phyloP scores from a whole-genome alignment of 2,329 filamentous ascomycete genomes.

The Geosmithia putterillii region DNA sequence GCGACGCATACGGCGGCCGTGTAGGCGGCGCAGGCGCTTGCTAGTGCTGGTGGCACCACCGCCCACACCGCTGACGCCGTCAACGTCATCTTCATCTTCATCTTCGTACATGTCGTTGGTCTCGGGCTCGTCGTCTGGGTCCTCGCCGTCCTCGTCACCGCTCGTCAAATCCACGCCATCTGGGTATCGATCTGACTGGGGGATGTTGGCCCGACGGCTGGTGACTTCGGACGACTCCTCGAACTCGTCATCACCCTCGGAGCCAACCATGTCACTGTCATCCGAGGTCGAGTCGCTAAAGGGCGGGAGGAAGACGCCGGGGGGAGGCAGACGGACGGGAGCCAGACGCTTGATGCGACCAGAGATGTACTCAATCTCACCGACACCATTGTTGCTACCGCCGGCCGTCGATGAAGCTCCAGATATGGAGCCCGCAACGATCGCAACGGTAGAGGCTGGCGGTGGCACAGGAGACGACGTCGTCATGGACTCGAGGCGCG shows the following conservation, averaged over 20 bases:
- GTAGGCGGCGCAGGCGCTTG: no score
- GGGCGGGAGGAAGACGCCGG: constrained; percentile 36
- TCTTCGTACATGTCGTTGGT: constrained; percentile 17
- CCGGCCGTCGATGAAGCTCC: constrained; percentile 2
- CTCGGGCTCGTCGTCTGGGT: constrained; percentile 20
- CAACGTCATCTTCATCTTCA: not conserved
- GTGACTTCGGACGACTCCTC: constrained; percentile 15
- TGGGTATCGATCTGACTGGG: constrained; percentile 27
- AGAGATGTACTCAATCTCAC: constrained; percentile 34
- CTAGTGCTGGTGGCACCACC: not conserved
- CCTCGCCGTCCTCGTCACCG: constrained; percentile 26
- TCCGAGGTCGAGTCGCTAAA: constrained; percentile 27
- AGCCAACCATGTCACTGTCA: constrained; percentile 15
- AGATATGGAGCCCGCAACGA: no score
- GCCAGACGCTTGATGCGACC: constrained; percentile 27
- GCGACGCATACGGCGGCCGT: no score
- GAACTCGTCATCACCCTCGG: constrained; percentile 15
- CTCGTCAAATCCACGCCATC: constrained; percentile 26
- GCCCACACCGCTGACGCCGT: not conserved
- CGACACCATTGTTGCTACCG: not conserved
- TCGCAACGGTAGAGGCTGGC: not conserved
- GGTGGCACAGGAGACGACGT: constrained; percentile 13
- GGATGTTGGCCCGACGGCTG: constrained; percentile 20
- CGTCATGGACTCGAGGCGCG: constrained; percentile 20
- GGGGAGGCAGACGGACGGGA: constrained; percentile 37